These are phyloP conservation scores for Elsinoe perseae DNA, from an alignment of 2,329 filamentous ascomycete genomes.

Conservation along the genomic window DNA sequence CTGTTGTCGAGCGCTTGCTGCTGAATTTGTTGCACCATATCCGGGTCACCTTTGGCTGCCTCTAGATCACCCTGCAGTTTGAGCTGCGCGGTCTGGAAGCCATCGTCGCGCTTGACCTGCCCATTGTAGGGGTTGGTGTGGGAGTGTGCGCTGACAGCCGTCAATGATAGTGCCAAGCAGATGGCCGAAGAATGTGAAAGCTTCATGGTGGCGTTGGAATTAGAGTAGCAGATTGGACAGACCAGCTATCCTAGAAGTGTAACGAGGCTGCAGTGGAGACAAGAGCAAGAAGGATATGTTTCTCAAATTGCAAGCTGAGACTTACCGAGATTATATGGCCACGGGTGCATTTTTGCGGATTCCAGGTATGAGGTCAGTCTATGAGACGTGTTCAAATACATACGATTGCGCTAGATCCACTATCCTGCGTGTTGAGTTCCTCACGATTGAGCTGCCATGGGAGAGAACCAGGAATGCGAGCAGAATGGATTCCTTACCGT, in stretches of 20 bases:
- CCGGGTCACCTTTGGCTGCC: neutral
- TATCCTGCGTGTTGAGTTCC: neutral
- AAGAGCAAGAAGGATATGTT: neutral
- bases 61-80: neutral
- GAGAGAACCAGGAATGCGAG: neutral
- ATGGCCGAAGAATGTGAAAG: neutral
- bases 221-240: neutral
- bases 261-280: neutral
- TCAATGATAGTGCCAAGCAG: conserved; percentile 3
- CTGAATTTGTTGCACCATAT: neutral
- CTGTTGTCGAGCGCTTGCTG: neutral
- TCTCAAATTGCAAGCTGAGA: neutral
- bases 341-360: neutral
- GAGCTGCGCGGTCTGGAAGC: neutral
- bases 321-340: neutral
- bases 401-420: neutral
- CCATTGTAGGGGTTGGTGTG: neutral
- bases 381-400: neutral
- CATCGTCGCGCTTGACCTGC: neutral
- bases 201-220: conserved; percentile 2
- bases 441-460: neutral
- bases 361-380: neutral
- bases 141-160: neutral
- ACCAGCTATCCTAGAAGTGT: neutral
- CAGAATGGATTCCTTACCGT: neutral